Conservation (phyloP, 352 stramenopile species). For the Phytophthora europaea region DNA sequence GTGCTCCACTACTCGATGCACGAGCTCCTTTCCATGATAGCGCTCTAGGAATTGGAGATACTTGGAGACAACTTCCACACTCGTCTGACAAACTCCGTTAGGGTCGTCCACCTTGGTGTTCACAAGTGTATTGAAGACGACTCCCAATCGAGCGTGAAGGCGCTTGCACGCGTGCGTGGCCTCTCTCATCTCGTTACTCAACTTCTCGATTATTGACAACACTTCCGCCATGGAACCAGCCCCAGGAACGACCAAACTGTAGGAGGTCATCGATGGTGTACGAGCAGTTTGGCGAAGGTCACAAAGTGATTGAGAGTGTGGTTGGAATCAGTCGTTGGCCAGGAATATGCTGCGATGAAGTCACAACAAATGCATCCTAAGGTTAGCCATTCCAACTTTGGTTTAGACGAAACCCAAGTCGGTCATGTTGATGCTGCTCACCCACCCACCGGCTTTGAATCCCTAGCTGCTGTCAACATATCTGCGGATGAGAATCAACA, state of each 20-base stretch:
- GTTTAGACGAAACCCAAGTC: background rate
- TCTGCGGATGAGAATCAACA: too few species aligned
- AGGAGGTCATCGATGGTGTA: background rate
- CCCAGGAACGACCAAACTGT: background rate
- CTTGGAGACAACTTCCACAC: background rate
- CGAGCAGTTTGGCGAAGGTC: background rate
- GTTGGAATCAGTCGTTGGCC: background rate
- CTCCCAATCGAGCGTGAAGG: background rate
- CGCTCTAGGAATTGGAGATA: conserved; percentile 7
- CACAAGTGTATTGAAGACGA: background rate
- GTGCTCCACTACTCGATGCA: conserved; percentile 5
- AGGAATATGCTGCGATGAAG: background rate
- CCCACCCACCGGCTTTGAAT: too few species aligned
- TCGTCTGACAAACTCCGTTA: background rate
- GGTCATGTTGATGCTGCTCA: too few species aligned
- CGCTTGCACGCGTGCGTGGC: background rate
- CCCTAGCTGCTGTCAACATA: too few species aligned
- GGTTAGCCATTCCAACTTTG: background rate
- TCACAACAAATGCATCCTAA: background rate
- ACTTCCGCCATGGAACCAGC: background rate
- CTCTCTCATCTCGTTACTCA: conserved; percentile 4
- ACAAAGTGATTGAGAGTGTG: background rate
- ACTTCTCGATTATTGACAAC: background rate
- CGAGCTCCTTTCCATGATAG: conserved; percentile 7
- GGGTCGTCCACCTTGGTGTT: background rate